Evolutionary conservation across 140 eudicot genomes (phyloP).

Genomic region (Artemisia princeps): DNA sequence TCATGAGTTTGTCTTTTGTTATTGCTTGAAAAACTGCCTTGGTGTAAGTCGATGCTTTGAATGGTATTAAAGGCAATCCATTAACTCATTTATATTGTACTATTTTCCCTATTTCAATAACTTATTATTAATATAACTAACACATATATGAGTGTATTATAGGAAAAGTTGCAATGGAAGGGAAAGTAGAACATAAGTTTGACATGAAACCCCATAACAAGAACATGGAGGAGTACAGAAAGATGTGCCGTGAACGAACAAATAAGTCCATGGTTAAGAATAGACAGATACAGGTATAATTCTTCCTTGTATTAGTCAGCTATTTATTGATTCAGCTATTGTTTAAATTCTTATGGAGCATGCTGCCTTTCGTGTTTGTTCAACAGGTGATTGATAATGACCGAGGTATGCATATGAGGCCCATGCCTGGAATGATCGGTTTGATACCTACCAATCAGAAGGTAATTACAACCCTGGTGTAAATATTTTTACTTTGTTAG

Average conservation of each 20-base stretch:
- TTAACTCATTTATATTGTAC: too few relatives aligned
- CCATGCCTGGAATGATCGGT: conserved; percentile 91
- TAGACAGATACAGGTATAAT: conserved; percentile 66
- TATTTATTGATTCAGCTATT: background rate
- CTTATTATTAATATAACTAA: background rate
- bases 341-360: background rate
- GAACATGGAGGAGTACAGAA: conserved; percentile 80
- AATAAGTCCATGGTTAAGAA: conserved; percentile 83
- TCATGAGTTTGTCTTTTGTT: too few relatives aligned
- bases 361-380: background rate
- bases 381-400: conserved; percentile 78
- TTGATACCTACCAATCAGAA: conserved; percentile 53
- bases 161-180: conserved; percentile 73
- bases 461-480: conserved; percentile 31
- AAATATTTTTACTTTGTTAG: background rate
- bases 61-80: too few relatives aligned
- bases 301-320: background rate
- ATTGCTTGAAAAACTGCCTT: too few relatives aligned
- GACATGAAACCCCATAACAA: conserved; percentile 85
- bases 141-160: conserved; percentile 13
- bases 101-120: background rate
- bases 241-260: conserved; percentile 86
- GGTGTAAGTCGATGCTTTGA: background rate
- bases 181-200: conserved; percentile 87
- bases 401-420: conserved; percentile 80